Evolutionary conservation across 2,329 filamentous ascomycete genomes (phyloP).

Genomic region (Leptodontidium sp.): DNA sequence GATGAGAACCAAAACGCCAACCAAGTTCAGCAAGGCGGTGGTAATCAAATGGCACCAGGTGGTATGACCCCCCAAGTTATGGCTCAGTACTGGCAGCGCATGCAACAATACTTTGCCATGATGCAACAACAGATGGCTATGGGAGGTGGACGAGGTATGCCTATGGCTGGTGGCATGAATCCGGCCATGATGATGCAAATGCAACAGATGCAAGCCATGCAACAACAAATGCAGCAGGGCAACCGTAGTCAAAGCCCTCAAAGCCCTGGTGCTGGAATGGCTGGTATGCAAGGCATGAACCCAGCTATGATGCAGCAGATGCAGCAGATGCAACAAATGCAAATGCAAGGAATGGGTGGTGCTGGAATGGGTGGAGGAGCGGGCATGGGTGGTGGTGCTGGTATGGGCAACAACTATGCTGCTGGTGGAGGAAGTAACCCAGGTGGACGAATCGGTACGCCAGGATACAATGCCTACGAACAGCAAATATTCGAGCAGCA

Average conservation of each 20-base stretch:
- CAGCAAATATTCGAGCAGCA: slow-evolving; percentile 80
- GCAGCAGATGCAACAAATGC: slow-evolving; percentile 57
- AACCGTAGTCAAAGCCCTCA: slow-evolving; percentile 47
- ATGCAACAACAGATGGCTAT: slow-evolving; percentile 95
- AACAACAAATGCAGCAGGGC: slow-evolving; percentile 45
- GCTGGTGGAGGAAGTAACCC: slow-evolving; percentile 50
- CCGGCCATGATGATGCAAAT: slow-evolving; percentile 79
- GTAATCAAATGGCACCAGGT: slow-evolving; percentile 51
- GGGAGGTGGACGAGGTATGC: slow-evolving; percentile 64
- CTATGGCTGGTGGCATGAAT: slow-evolving; percentile 72
- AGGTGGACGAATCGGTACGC: slow-evolving; percentile 52
- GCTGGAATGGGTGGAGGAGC: slow-evolving; percentile 25
- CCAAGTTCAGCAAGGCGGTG: slow-evolving; percentile 45
- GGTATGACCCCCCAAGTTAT: slow-evolving; percentile 96
- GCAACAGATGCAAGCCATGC: slow-evolving; percentile 65
- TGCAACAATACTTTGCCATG: slow-evolving; percentile 96
- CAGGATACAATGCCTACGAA: slow-evolving; percentile 65
- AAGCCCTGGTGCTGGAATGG: slow-evolving; percentile 43
- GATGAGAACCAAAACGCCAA: slow-evolving; percentile 56
- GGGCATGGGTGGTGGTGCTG: slow-evolving; percentile 29
- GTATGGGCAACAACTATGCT: slow-evolving; percentile 44
- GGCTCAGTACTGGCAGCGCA: slow-evolving; percentile 97
- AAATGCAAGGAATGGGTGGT: slow-evolving; percentile 51
- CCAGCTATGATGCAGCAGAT: slow-evolving; percentile 65
- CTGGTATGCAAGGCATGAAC: slow-evolving; percentile 48